Base-by-base conservation (phyloP, 1,139 yeast genomes). In the Sugiyamaella grinbergsii region DNA sequence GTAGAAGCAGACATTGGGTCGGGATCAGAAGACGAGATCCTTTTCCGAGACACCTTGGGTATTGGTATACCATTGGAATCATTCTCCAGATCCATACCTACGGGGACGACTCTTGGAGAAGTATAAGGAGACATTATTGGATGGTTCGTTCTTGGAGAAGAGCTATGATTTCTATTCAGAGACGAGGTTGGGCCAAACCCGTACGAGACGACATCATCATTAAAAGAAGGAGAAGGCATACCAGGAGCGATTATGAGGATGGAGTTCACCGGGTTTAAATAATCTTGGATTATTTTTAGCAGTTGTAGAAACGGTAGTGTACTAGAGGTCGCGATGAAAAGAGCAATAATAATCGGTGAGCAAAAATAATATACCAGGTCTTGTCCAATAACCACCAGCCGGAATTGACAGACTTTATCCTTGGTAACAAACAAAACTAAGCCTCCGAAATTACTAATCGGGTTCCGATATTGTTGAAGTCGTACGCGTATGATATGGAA, bases 181-280 rank as follows among this genome's bases (percentile, higher is more conserved):
- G 52, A 49, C 15, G 54, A 51, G n/a, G 56, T 53, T 2, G 56
- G 56, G 13, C 56, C 56, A 33, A 18, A 47, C 28, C 54, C 54
- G 34, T 53, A 53, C 24, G 54, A 44, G n/a, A 53, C 54, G 6
- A 51, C 42, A 32, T 53, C 45, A 26, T 51, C 54, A 3, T 41
- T 34, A n/a, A 28, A 40, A 5, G 43, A 19, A 11, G 43, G 34
- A 26, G 43, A 40, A 10, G 43, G 43, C 43, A 40, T 40, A 36
- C 13, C 28, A n/a, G 43, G 39, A 22, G 34, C 6, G 15, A 19
- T 26, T 5, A 15, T 20, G 8, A 31, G 10, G 2, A 11, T 13
- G 15, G 29, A 13, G 15, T 10, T n/a, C 5, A 29, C 8, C 16
- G 13, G 13, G 5, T 28, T 28, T 11, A 28, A 29, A 11, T 2